Evolutionary conservation across 2,329 filamentous ascomycete species (phyloP), one percentile per base, ranked within the genome.

Genomic region (Aspergillus tanneri): DNA sequence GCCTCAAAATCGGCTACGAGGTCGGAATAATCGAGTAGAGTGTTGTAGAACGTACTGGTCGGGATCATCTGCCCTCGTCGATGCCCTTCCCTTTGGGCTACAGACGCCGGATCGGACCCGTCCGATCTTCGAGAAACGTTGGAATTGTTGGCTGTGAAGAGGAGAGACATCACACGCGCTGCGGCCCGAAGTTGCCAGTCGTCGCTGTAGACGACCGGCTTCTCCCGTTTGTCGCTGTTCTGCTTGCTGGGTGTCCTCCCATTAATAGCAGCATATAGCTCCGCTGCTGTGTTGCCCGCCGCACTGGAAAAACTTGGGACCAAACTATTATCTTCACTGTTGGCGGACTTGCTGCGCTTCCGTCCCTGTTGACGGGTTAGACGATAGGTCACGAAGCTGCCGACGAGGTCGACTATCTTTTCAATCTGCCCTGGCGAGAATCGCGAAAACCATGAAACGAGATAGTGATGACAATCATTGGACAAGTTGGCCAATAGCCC

Each of bases 151-250:
- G 90, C 90, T 2, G 85, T 80, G 62, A 95, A 95, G 1, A 96
- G 68, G 18, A 96, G 69, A 8, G 87, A 84, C 77, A 96, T 85
- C 2, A 95, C 83, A 57, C 86, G 84, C 3, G 89, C 85, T 6
- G 87, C 87, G 9, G 88, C 88, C 65, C 84, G 87, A 47, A 95
- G 82, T 67, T 96, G 90, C 91, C 91, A 96, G 63, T 96, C 91
- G 49, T 92, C 88, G 16, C 79, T 77, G 64, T 93, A 95, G 0
- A 83, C 71, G 2, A 83, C 77, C 6, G 77, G 70, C 37, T 68
- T 67, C 22, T 74, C 71, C 32, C 73, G 71, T 23, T 77, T 74
- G 24, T 81, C 78, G 44, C 80, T 80, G 16, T 74, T 67, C 61
- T 79, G 82, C 62, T 80, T 83, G 9, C 75, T 71, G 21, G 64